Base-by-base conservation (phyloP, 1,284 basidiomycete genomes). In the Takashimella tepidaria region DNA sequence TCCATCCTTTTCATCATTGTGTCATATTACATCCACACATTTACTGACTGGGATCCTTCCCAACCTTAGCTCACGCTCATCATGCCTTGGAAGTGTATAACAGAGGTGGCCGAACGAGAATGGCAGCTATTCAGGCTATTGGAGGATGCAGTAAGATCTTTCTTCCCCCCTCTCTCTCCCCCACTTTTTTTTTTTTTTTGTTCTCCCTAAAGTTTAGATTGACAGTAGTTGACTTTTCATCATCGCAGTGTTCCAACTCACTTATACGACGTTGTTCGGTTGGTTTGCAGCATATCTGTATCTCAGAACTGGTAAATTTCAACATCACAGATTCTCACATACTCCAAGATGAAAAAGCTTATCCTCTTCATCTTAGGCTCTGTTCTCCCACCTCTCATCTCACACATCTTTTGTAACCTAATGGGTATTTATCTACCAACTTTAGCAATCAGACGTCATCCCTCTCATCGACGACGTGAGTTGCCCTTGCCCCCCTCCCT, bases 211-310 rank as follows among this genome's bases (percentile, higher is more conserved):
- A n/a, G n/a, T n/a, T n/a, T n/a, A n/a, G n/a, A n/a, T n/a, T n/a
- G n/a, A n/a, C n/a, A n/a, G n/a, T n/a, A n/a, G n/a, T n/a, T n/a
- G n/a, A n/a, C n/a, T n/a, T n/a, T n/a, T n/a, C n/a, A 42, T 41
- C 10, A 25, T 13, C 6, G 3, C 66, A 93, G 91, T 83, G 3
- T 84, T 96, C 69, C 95, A 98, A 74, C 79, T 93, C 41, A 70
- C 78, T 1, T 98, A 97, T 72, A 98, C 95, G 0, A 89, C 86
- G 4, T 66, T 97, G 6, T 98, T 98, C 62, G 95, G 95, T 4
- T 90, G 88, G 77, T 89, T 88, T 72, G 87, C 86, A 19, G 82
- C 89, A 5, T 96, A 85, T 70, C 79, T 97, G 24, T 92, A 90
- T 75, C 78, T 97, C 2, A 82, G 88, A 45, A 89, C 90, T 2